Conservation (phyloP, 1,139 yeast species). For the Nakaseomyces sp. region DNA sequence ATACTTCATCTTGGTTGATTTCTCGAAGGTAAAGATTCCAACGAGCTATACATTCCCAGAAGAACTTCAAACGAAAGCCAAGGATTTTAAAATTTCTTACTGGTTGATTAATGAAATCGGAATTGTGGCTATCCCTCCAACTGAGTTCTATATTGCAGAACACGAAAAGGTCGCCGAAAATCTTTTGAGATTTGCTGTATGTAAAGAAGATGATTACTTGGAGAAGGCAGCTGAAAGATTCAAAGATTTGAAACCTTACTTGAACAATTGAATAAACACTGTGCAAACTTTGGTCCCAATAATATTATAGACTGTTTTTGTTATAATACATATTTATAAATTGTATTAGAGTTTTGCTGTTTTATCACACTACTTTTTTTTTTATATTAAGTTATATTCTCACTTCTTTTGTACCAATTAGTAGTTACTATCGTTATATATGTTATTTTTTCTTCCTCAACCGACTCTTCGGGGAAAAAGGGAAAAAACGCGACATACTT, state of each 20-base stretch:
- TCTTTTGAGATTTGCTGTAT: slow-evolving; percentile 86
- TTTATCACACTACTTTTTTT: too few relatives aligned
- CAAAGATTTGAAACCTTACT: slow-evolving; percentile 55
- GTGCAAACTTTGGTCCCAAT: too few relatives aligned
- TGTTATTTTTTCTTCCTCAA: too few relatives aligned
- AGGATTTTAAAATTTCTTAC: slow-evolving; percentile 80
- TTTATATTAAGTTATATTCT: too few relatives aligned
- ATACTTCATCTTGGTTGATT: slow-evolving; percentile 81
- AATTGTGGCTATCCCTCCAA: slow-evolving; percentile 92
- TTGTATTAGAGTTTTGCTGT: too few relatives aligned
- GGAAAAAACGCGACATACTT: too few relatives aligned
- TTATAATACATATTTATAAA: too few relatives aligned
- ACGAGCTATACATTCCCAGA: slow-evolving; percentile 61
- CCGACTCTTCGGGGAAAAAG: too few relatives aligned
- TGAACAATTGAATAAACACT: neutral
- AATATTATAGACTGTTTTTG: too few relatives aligned
- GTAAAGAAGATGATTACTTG: slow-evolving; percentile 77
- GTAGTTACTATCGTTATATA: too few relatives aligned
- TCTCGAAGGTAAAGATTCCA: slow-evolving; percentile 74
- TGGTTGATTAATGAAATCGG: slow-evolving; percentile 92
- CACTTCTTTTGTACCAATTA: too few relatives aligned
- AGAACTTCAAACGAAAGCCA: slow-evolving; percentile 57
- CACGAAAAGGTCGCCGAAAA: slow-evolving; percentile 72
- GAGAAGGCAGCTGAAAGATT: slow-evolving; percentile 76
- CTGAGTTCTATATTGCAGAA: slow-evolving; percentile 74